Evolutionary conservation across 2,329 filamentous ascomycete genomes (phyloP).

Genomic region (Pyrenophora graminea): DNA sequence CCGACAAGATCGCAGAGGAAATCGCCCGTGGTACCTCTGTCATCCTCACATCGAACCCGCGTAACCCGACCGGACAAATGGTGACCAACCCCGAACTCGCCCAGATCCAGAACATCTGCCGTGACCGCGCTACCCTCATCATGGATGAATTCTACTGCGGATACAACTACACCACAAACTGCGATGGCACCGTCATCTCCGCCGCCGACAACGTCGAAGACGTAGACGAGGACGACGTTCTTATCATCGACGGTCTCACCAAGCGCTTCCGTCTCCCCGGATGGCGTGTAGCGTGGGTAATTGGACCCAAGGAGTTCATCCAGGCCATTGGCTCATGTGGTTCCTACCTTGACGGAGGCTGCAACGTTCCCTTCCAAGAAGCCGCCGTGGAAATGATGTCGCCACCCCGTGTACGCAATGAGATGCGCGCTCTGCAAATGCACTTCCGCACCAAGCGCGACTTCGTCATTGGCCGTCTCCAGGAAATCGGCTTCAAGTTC

Average conservation of each 20-base stretch:
- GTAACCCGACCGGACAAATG: constrained; percentile 90
- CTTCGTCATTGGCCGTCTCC: constrained; percentile 79
- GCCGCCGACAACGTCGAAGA: constrained; percentile 89
- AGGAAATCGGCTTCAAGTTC: constrained; percentile 85
- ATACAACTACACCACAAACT: constrained; percentile 93
- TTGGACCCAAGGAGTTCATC: constrained; percentile 96
- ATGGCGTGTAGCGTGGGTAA: constrained; percentile 95
- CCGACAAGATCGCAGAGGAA: constrained; percentile 89
- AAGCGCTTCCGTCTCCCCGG: constrained; percentile 96
- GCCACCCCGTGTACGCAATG: constrained; percentile 73
- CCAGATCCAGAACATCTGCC: constrained; percentile 90
- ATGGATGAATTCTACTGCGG: constrained; percentile 73
- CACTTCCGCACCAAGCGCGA: constrained; percentile 95
- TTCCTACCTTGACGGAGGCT: constrained; percentile 91
- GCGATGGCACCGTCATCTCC: constrained; percentile 86
- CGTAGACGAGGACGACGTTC: constrained; percentile 76
- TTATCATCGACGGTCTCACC: constrained; percentile 93
- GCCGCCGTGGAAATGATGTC: constrained; percentile 93
- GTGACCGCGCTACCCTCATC: constrained; percentile 86
- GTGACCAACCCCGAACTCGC: constrained; percentile 82
- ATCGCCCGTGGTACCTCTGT: constrained; percentile 78
- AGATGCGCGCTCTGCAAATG: constrained; percentile 86
- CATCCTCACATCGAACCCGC: constrained; percentile 91
- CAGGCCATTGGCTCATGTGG: constrained; percentile 90
- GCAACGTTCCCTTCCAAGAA: constrained; percentile 94